Evolutionary conservation across 2,329 filamentous ascomycete species (phyloP).

Genomic region (Madurella fahalii): DNA sequence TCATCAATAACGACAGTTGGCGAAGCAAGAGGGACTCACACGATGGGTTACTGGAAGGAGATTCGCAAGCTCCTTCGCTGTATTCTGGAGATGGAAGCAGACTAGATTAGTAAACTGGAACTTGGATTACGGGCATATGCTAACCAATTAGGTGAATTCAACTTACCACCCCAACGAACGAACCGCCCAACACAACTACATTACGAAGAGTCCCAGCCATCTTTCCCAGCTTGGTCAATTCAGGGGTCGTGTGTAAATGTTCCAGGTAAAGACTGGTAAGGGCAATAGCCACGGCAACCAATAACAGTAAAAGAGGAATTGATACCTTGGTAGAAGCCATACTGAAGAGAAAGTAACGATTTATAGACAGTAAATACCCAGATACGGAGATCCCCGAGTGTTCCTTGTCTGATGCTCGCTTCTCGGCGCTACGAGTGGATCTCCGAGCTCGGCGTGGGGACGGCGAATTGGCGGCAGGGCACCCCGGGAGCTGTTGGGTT

Average conservation of each 20-base stretch:
- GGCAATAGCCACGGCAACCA: not conserved
- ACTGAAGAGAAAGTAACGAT: not conserved
- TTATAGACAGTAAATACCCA: not conserved
- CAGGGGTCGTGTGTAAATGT: not conserved
- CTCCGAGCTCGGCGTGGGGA: slow-evolving; percentile 4
- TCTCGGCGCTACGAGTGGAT: slow-evolving; percentile 6
- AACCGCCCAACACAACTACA: slow-evolving; percentile 44
- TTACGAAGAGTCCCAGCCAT: slow-evolving; percentile 30
- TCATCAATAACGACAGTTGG: not conserved
- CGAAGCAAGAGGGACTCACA: slow-evolving; percentile 20
- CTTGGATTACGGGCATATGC: no score
- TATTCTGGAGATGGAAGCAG: slow-evolving; percentile 21
- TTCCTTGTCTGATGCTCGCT: not conserved
- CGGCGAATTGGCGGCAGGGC: not conserved
- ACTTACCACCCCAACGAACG: slow-evolving; percentile 41
- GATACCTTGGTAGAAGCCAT: not conserved
- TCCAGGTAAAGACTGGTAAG: not conserved
- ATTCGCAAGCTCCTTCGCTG: slow-evolving; percentile 35
- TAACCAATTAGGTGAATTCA: not conserved
- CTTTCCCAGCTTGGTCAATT: not conserved
- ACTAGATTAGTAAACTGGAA: no score
- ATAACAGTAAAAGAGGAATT: not conserved
- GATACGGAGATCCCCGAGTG: no score
- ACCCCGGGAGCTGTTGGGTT: not conserved
- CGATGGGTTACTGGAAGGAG: slow-evolving; percentile 35